Base-by-base conservation (phyloP, 495 filamentous ascomycete species). In the Penicillium flavigenum region DNA sequence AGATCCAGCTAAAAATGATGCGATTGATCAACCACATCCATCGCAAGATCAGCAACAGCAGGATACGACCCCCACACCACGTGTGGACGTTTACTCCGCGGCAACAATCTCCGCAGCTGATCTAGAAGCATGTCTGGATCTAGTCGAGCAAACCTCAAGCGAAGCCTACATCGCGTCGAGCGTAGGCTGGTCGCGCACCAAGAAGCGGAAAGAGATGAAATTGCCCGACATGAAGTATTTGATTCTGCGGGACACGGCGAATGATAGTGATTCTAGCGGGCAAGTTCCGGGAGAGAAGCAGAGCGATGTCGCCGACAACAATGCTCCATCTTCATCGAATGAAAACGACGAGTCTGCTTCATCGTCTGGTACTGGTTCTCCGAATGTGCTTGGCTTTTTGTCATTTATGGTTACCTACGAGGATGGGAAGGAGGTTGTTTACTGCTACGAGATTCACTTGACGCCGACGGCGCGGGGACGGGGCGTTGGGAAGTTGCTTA, bases 401-500 rank as follows among this genome's bases (percentile, higher is more conserved):
- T 93, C 90, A 3, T 84, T 94, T 64, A 90, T 92, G 88, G 82
- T 89, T 3, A 92, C 89, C 8, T 85, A 87, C 59, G 92, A 96
- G 63, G 88, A 88, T 57, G 83, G 83, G 0, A 72, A 82, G 29
- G 80, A 87, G 14, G 89, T 95, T 5, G 61, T 92, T 3, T 96
- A 96, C 62, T 88, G 88, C 71, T 96, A 96, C 69, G 92, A 96
- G 75, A 83, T 96, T 22, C 92, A 96, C 60, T 76, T 96, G 9
- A 69, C 77, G 41, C 71, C 78, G 1, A 62, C 58, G 2, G 69
- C 86, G 4, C 85, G 86, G 54, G 71, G 79, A 7, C 66, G 57
- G 17, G 76, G 79, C 0, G 39, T 80, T 4, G 80, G 80, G 24
- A 62, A 41, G 36, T 51, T 67, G 54, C 45, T 81, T 57, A 79